Percentiles rank a stretch among this genome's conserved stretches.
Evolutionary conservation across 768 basidiomycete genomes (phyloP).

Genomic region (Mrakia gelida): DNA sequence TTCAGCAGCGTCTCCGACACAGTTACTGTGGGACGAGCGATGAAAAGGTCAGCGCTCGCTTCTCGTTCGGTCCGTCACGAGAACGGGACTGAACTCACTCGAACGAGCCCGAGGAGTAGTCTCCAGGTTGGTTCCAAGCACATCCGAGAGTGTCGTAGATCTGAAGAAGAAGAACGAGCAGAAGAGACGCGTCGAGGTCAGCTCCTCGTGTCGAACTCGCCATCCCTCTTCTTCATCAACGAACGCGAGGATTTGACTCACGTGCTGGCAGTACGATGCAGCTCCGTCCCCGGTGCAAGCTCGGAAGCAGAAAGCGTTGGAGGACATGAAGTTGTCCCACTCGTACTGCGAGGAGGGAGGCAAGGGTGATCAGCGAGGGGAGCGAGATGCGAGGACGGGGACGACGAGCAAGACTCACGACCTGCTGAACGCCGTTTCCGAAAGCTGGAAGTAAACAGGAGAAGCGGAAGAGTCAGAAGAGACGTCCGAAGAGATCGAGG

Average conservation of each 20-base stretch:
- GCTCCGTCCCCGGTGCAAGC: conserved; percentile 44
- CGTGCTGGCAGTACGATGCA: conserved; percentile 58
- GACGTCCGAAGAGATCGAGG: background rate
- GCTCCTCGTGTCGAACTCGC: too few species aligned
- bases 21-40: background rate
- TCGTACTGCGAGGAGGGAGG: conserved; percentile 53
- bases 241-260: too few species aligned
- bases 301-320: conserved; percentile 40
- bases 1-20: background rate
- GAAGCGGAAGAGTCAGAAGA: background rate
- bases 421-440: conserved; percentile 15
- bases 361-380: background rate
- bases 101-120: conserved; percentile 45
- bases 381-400: background rate
- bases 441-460: background rate
- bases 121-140: conserved; percentile 47
- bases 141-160: conserved; percentile 33
- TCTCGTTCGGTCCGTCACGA: too few species aligned
- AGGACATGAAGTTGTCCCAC: conserved; percentile 54
- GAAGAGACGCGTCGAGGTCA: background rate
- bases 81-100: conserved; percentile 32
- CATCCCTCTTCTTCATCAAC: too few species aligned
- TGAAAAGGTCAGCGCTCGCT: background rate
- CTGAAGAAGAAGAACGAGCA: background rate
- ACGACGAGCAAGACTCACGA: background rate